Evolutionary conservation across 352 stramenopile species (phyloP), one percentile per base, ranked within the genome.

Genomic region (Phytophthora macrochlamydospora): DNA sequence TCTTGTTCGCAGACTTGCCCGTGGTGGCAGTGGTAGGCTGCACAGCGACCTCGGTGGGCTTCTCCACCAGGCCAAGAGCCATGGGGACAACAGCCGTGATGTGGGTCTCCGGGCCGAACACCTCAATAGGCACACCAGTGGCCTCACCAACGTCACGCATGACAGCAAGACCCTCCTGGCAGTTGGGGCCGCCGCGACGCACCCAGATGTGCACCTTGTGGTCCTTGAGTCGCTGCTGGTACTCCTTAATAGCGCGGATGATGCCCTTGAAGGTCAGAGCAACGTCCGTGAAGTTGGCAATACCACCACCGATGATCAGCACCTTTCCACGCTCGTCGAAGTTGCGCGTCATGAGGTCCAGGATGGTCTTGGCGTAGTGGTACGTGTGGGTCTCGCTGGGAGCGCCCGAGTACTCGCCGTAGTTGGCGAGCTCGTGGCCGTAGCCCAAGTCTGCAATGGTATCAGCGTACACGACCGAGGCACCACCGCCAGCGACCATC

Each of bases 231-330:
- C 98, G 93, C 63, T 97, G 83, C 71, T 96, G 83, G 78, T 93
- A 98, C 69, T 97, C 86, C 45, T 89, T 83, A 38, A 99, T 92
- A 29, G 96, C 97, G 35, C 93, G 95, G 57, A 99, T 98, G 65
- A 99, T 98, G 46, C 97, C 97, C 73, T 97, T 98, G 77, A 99
- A 99, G 9, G 97, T 99, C 71, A 97, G 87, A 11, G 97, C 96
- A 7, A 99, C 94, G 71, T 99, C 97, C 40, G 97, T 99, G 76
- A 99, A 99, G 80, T 99, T 99, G 64, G 97, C 97, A 82, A 99
- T 99, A 49, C 95, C 95, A 64, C 97, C 97, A 52, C 97, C 97
- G 65, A 99, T 98, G 69, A 99, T 98, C 44, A 99, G 83, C 51
- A 99, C 93, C 82, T 99, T 99, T 45, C 85, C 85, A 35, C 86